Conservation (phyloP, 306 rosid genomes). For the Coriaria nepalensis region DNA sequence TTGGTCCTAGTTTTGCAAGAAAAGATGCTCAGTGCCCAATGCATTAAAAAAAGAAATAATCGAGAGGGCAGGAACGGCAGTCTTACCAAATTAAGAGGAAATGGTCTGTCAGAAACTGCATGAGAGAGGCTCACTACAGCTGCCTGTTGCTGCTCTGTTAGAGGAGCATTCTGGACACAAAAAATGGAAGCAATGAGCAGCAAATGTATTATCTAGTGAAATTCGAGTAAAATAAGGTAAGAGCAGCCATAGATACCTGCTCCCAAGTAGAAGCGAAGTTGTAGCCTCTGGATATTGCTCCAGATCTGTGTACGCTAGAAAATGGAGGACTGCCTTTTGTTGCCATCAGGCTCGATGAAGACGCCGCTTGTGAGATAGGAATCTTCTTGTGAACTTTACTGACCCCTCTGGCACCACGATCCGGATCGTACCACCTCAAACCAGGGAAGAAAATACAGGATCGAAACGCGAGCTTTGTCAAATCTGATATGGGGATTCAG, state of each 20-base stretch:
- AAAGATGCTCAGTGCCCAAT: background rate
- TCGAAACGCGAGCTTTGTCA: too few species aligned
- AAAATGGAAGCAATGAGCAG: constrained; percentile 2
- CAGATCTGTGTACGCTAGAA: constrained; percentile 53
- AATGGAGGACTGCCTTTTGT: background rate
- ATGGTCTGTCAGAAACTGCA: constrained; percentile 70
- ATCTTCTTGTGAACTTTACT: too few species aligned
- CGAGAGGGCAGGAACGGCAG: background rate
- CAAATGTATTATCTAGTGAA: background rate
- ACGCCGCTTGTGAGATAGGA: too few species aligned
- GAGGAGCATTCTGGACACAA: constrained; percentile 63
- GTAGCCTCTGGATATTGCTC: constrained; percentile 78
- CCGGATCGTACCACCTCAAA: too few species aligned
- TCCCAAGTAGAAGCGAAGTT: constrained; percentile 92
- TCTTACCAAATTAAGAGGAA: constrained; percentile 61
- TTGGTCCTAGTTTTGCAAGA: constrained; percentile 24
- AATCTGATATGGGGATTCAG: too few species aligned
- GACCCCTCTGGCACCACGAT: too few species aligned
- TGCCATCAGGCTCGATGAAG: background rate
- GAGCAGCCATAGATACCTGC: constrained; percentile 38
- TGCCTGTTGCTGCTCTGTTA: constrained; percentile 66
- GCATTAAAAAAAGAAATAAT: background rate
- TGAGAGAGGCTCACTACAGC: constrained; percentile 56
- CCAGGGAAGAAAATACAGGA: too few species aligned
- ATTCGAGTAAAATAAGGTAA: background rate